Conservation (phyloP, 31 red algal species). For the Bonnemaisonia californica region DNA sequence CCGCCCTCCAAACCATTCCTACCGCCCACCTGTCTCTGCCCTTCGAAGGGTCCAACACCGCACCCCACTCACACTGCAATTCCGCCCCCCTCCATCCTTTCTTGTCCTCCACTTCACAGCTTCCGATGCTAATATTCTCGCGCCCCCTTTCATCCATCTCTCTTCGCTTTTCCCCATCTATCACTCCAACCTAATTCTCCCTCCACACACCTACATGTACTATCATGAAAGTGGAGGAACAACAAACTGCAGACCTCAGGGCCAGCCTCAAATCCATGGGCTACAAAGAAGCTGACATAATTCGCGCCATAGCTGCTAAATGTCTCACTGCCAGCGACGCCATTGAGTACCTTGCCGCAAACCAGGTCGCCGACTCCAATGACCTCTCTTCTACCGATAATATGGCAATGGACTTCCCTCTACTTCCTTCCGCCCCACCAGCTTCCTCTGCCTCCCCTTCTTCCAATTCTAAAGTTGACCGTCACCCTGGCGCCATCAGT, state of each 20-base stretch:
- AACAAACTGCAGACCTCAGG: not conserved
- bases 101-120: not conserved
- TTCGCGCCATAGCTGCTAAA: conserved; percentile 9
- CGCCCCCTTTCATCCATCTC: not conserved
- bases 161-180: not conserved
- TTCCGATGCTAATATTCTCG: not conserved
- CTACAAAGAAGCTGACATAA: not conserved
- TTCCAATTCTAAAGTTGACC: not conserved
- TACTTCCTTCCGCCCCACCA: not conserved
- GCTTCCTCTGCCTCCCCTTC: conserved; percentile 8
- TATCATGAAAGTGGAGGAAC: not conserved
- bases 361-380: not conserved
- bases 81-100: too few species aligned
- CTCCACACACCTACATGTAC: not conserved
- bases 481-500: conserved; percentile 14
- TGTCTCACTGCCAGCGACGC: not conserved
- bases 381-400: not conserved
- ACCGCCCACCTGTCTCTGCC: too few species aligned
- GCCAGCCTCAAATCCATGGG: conserved; percentile 2
- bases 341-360: conserved; percentile 7
- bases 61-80: too few species aligned
- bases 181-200: not conserved
- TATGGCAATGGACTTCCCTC: not conserved
- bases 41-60: too few species aligned
- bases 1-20: too few species aligned